phyloP scores from a whole-genome alignment of 306 rosid genomes.

The Carpinus viminea region DNA sequence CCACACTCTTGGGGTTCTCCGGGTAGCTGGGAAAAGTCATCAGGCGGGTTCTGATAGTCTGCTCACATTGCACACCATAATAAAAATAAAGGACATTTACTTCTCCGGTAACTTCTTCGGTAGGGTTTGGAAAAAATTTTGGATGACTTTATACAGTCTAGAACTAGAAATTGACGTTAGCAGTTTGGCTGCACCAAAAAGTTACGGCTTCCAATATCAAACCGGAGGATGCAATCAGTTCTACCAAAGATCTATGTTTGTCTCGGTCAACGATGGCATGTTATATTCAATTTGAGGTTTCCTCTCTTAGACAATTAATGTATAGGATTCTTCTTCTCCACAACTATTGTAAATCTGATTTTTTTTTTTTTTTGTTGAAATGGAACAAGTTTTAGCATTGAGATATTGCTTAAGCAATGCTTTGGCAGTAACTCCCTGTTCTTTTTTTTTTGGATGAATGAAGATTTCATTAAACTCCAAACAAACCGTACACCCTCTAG shows the following conservation, averaged over 20 bases:
- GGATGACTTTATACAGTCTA: too few species aligned
- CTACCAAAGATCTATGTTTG: background rate
- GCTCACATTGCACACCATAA: background rate
- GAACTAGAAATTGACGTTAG: too few species aligned
- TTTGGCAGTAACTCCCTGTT: constrained; percentile 33
- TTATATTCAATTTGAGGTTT: constrained; percentile 43
- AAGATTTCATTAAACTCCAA: too few species aligned
- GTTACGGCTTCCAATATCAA: too few species aligned
- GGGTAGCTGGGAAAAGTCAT: background rate
- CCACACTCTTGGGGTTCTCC: background rate
- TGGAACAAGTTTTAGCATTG: background rate
- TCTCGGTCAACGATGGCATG: constrained; percentile 78
- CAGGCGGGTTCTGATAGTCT: background rate
- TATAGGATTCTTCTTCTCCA: constrained; percentile 51
- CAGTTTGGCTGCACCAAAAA: too few species aligned
- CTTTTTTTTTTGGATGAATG: too few species aligned
- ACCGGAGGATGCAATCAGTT: too few species aligned
- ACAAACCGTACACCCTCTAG: too few species aligned
- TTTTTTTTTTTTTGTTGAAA: background rate
- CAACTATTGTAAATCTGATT: constrained; percentile 72
- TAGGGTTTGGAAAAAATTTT: too few species aligned
- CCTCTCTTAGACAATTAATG: constrained; percentile 53
- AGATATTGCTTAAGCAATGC: constrained; percentile 58
- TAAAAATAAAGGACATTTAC: background rate
- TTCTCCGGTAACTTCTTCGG: background rate